Conservation (phyloP, 768 basidiomycete genomes). For the Phlegmacium glaucopus region DNA sequence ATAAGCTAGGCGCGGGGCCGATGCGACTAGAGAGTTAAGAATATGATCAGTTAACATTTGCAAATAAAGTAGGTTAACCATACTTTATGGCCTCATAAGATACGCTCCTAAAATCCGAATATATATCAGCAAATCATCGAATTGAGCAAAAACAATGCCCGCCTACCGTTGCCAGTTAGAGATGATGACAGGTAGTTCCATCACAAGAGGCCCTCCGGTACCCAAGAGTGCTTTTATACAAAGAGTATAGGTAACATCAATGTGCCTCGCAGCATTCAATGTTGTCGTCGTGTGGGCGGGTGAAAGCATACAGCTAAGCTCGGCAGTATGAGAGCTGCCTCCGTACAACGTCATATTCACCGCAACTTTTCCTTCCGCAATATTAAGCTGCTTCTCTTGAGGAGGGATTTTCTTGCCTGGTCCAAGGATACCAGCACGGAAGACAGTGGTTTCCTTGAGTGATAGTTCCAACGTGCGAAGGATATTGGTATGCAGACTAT, state of each 20-base stretch:
- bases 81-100: conserved; percentile 68
- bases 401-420: conserved; percentile 58
- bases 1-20: conserved; percentile 44
- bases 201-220: conserved; percentile 54
- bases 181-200: conserved; percentile 77
- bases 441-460: conserved; percentile 74
- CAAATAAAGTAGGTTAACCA: conserved; percentile 21
- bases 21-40: conserved; percentile 35
- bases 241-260: conserved; percentile 82
- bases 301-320: conserved; percentile 68
- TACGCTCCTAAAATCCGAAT: conserved; percentile 46
- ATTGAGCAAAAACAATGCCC: not conserved
- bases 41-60: not conserved
- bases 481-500: conserved; percentile 61
- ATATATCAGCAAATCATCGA: not conserved
- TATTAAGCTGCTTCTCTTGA: conserved; percentile 46
- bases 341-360: conserved; percentile 73
- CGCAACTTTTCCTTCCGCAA: conserved; percentile 70
- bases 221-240: conserved; percentile 77
- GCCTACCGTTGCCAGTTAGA: conserved; percentile 85
- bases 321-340: conserved; percentile 67
- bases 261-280: conserved; percentile 75
- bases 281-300: conserved; percentile 77
- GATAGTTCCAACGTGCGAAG: conserved; percentile 83
- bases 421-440: conserved; percentile 57